These are phyloP conservation scores for Phylloporus arenicola DNA, from an alignment of 768 basidiomycete species.

Conservation along the genomic window DNA sequence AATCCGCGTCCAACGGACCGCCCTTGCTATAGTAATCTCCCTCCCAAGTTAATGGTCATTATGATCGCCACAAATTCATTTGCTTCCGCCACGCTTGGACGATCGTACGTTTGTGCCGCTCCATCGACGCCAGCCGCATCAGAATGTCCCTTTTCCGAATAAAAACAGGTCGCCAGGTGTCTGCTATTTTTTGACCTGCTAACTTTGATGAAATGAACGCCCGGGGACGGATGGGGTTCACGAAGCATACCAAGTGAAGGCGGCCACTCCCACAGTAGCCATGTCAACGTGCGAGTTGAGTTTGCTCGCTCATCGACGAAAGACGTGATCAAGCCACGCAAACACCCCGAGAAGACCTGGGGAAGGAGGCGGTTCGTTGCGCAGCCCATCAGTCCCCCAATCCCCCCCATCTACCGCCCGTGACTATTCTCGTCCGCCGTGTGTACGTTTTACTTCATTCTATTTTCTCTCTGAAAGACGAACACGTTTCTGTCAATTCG, in stretches of 20 bases:
- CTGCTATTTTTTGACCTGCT: not conserved
- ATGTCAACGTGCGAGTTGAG: slow-evolving; percentile 13
- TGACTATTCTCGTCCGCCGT: not conserved
- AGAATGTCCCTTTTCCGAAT: not conserved
- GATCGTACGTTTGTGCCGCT: slow-evolving; percentile 2
- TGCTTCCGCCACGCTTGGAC: slow-evolving; percentile 4
- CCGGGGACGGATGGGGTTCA: not conserved
- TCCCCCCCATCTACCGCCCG: slow-evolving; percentile 1
- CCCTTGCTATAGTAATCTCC: not conserved
- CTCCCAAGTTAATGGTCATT: not conserved
- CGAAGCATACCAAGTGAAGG: not conserved
- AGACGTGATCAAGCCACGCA: slow-evolving; percentile 6
- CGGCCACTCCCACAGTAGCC: slow-evolving; percentile 10
- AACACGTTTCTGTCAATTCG: not conserved
- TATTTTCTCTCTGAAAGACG: not conserved
- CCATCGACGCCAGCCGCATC: not conserved
- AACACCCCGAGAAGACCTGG: slow-evolving; percentile 1
- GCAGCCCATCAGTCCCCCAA: slow-evolving; percentile 8
- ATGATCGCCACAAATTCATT: slow-evolving; percentile 14
- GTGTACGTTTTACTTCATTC: not conserved
- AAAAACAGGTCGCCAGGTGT: not conserved
- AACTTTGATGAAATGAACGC: not conserved
- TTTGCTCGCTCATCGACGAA: not conserved
- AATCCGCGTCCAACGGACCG: slow-evolving; percentile 2
- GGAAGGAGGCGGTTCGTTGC: slow-evolving; percentile 3